Base-by-base conservation (phyloP, 2,329 filamentous ascomycete genomes). In the Onygena corvina region DNA sequence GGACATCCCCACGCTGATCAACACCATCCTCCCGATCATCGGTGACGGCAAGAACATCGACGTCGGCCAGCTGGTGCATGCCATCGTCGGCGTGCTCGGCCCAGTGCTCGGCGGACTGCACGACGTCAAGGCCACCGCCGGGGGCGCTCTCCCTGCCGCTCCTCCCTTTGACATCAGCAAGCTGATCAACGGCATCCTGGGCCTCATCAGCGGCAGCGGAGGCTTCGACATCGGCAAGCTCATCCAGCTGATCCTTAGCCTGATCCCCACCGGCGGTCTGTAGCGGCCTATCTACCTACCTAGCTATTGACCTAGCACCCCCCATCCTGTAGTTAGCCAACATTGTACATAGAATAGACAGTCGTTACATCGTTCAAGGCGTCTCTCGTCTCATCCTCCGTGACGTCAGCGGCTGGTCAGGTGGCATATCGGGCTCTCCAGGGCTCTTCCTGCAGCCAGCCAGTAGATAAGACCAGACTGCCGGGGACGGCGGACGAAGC, bases 371-470 rank as follows among this genome's bases (percentile, higher is more conserved):
- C 34, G 14, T 9, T 38, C 14, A 4, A 14, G 16, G 18, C 34
- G 2, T 18, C 14, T 38, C 14, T 38, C 35, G 16, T 40, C 18
- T 21, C 35, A 4, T 23, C 18, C 11, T 40, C 35, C 36, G 38
- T 42, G 38, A 42, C 38, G 38, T 42, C 38, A 42, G 38, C 9
- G 38, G 38, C 38, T 20, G 9, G 27, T 42, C 38, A 42, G 38
- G 38, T 42, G 38, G 27, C 9, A 14, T 8, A n/a, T 14, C 33
- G n/a, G 3, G n/a, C n/a, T n/a, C n/a, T n/a, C n/a, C n/a, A n/a
- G n/a, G n/a, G n/a, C n/a, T n/a, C n/a, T n/a, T n/a, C n/a, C n/a
- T n/a, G n/a, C n/a, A n/a, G n/a, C n/a, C n/a, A n/a, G n/a, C n/a
- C n/a, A n/a, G n/a, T n/a, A n/a, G n/a, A n/a, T n/a, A n/a, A n/a